Conservation (phyloP, 495 filamentous ascomycete species). For the Aspergillus egyptiacus region DNA sequence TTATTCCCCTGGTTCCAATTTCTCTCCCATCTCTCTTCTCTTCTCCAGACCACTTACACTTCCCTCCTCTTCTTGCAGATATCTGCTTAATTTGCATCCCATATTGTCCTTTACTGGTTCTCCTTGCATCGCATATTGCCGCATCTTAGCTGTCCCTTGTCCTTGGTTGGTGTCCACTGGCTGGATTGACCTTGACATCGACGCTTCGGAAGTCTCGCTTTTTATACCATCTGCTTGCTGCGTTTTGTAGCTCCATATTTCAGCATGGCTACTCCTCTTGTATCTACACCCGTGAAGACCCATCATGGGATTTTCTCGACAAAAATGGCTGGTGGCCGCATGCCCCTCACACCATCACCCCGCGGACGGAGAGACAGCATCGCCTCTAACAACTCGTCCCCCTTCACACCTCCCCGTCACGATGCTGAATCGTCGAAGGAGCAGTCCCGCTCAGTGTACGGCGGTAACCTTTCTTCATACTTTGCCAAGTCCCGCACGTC, state of each 20-base stretch:
- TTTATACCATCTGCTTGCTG: constrained; percentile 12
- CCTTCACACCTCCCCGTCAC: constrained; percentile 72
- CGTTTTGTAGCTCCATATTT: constrained; percentile 20
- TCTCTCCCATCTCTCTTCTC: constrained; percentile 11
- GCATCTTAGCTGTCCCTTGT: constrained; percentile 19
- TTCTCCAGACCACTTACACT: constrained; percentile 20
- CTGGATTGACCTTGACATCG: constrained; percentile 11
- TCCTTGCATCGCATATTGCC: constrained; percentile 18
- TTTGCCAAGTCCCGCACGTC: constrained; percentile 50
- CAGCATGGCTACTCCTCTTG: constrained; percentile 80
- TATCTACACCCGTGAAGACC: constrained; percentile 90
- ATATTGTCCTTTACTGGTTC: constrained; percentile 19
- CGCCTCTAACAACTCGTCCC: constrained; percentile 53
- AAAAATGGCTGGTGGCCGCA: constrained; percentile 87
- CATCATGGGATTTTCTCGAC: constrained; percentile 88
- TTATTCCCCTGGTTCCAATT: constrained; percentile 28
- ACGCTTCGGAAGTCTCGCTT: constrained; percentile 11
- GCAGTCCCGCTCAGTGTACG: constrained; percentile 59
- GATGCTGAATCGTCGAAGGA: constrained; percentile 25
- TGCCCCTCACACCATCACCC: constrained; percentile 91
- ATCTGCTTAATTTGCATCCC: constrained; percentile 29
- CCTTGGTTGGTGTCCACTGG: constrained; percentile 16
- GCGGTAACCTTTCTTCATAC: constrained; percentile 64
- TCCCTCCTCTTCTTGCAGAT: constrained; percentile 14
- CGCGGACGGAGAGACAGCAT: constrained; percentile 49